Percentiles rank a stretch among this genome's conserved stretches.
These are phyloP conservation scores for Vigna unguiculata DNA, from an alignment of 306 rosid species.

Conservation along the genomic window DNA sequence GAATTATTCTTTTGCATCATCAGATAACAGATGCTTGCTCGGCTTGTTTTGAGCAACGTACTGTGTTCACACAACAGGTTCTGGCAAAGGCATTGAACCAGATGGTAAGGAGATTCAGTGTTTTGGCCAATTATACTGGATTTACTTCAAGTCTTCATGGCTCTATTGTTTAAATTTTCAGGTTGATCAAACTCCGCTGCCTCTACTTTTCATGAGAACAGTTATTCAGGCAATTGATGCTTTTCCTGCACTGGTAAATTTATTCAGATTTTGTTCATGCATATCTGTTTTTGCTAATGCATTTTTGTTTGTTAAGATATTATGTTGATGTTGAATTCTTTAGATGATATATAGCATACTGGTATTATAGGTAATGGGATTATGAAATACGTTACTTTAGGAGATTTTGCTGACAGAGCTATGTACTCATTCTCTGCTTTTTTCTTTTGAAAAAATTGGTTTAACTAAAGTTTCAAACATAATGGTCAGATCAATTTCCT, in stretches of 20 bases:
- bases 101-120: slow-evolving; percentile 66
- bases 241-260: slow-evolving; percentile 85
- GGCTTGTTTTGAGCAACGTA: slow-evolving; percentile 98
- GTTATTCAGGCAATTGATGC: slow-evolving; percentile 99
- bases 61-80: slow-evolving; percentile 98
- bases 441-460: slow-evolving; percentile 8
- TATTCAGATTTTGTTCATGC: slow-evolving; percentile 16
- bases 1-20: slow-evolving; percentile 50
- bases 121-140: background rate
- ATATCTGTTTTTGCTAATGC: slow-evolving; percentile 21
- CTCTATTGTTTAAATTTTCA: slow-evolving; percentile 49
- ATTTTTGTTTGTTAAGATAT: slow-evolving; percentile 28
- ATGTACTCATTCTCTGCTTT: slow-evolving; percentile 3
- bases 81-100: slow-evolving; percentile 94
- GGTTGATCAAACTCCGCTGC: slow-evolving; percentile 96
- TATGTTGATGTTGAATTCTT: slow-evolving; percentile 24
- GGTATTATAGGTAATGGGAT: slow-evolving; percentile 5
- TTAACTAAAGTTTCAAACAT: slow-evolving; percentile 7
- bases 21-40: slow-evolving; percentile 98
- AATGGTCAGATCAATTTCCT: background rate
- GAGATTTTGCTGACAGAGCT: slow-evolving; percentile 19
- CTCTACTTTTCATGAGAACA: slow-evolving; percentile 99
- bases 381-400: slow-evolving; percentile 15
- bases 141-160: slow-evolving; percentile 12
- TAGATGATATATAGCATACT: background rate